Base-by-base conservation (phyloP, 2,329 filamentous ascomycete genomes). In the Chaetomiaceae sp. region DNA sequence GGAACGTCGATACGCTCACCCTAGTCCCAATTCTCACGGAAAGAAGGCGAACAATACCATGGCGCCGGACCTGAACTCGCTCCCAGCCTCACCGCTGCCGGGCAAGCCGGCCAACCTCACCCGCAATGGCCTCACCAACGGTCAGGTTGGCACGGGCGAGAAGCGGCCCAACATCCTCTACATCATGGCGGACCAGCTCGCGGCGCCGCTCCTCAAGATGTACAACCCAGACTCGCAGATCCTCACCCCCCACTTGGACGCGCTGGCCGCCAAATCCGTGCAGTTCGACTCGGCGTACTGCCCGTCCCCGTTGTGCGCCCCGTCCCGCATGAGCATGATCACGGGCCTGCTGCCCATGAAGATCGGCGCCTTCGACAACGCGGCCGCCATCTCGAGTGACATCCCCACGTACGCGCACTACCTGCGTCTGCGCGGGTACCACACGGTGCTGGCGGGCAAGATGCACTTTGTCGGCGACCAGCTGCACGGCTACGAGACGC, bases 401-500 rank as follows among this genome's bases (percentile, higher is more conserved):
- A 82, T 89, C 27, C 91, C 90, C 13, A 96, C 91, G 1, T 96
- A 95, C 66, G 90, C 91, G 8, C 91, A 96, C 70, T 96, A 96
- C 71, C 76, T 96, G 50, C 87, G 91, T 45, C 78, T 82, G 37
- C 84, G 86, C 64, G 90, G 89, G 48, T 96, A 96, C 66, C 89
- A 96, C 71, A 96, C 91, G 11, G 88, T 87, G 5, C 76, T 96
- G 62, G 90, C 91, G 5, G 91, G 91, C 58, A 96, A 96, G 79
- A 96, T 96, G 91, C 91, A 96, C 72, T 96, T 96, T 68, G 87
- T 95, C 50, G 91, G 91, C 30, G 91, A 96, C 67, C 91, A 96
- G 73, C 78, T 96, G 55, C 91, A 96, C 68, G 91, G 91, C 27
- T 96, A 95, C 65, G 91, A 96, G 75, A 87, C 89, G 65, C 84